These are phyloP conservation scores for Asparagopsis taxiformis DNA, from an alignment of 31 red algal species.

Conservation along the genomic window DNA sequence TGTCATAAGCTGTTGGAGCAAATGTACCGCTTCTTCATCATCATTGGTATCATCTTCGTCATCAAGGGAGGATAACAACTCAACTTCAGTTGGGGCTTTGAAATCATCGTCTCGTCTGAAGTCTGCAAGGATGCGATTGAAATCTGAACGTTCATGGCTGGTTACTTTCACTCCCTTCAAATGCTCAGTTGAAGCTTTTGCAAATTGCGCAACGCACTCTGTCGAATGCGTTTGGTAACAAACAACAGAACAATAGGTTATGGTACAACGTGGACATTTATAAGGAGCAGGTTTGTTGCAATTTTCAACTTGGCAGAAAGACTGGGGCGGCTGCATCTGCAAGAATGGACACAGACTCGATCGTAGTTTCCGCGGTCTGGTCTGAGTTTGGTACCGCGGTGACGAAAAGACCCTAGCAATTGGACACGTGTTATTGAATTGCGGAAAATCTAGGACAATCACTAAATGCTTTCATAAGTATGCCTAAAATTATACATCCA, in stretches of 20 bases:
- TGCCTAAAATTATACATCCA: too few species aligned
- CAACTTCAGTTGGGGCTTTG: neutral
- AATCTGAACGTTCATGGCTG: neutral
- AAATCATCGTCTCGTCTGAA: neutral
- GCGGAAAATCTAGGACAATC: too few species aligned
- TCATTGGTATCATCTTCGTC: neutral
- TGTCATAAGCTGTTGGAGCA: slow-evolving; percentile 2
- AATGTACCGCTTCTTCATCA: slow-evolving; percentile 5
- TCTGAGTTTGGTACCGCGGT: too few species aligned
- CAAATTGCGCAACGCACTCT: slow-evolving; percentile 1
- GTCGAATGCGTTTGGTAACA: slow-evolving; percentile 20
- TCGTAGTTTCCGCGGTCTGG: too few species aligned
- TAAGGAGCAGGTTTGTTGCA: slow-evolving; percentile 1
- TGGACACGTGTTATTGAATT: too few species aligned
- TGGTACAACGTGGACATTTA: slow-evolving; percentile 11
- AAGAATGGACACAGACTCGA: too few species aligned
- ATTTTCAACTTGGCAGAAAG: too few species aligned
- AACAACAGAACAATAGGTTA: slow-evolving; percentile 1
- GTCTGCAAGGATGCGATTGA: neutral
- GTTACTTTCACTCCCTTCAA: slow-evolving; percentile 5
- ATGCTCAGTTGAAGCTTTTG: neutral
- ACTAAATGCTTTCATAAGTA: too few species aligned
- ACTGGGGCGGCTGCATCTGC: too few species aligned
- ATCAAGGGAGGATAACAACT: neutral
- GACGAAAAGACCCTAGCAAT: too few species aligned